Base-by-base conservation (phyloP, 495 filamentous ascomycete genomes). In the Aspergillus diversus region DNA sequence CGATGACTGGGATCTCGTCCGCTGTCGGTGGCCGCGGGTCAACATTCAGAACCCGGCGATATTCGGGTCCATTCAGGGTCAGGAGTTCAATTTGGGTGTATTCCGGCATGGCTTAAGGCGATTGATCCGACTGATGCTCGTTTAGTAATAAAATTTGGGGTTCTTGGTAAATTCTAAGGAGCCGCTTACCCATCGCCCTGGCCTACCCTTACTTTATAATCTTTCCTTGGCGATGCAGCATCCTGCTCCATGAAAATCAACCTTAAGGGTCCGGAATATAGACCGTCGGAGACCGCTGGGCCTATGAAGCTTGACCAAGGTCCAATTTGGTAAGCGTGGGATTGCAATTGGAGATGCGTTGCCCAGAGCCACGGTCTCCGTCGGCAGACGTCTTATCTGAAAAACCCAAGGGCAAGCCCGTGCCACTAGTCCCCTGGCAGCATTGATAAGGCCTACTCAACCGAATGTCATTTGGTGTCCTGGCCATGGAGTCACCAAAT, bases 1-100 rank as follows among this genome's bases (percentile, higher is more conserved):
- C 82, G 55, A 85, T 81, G 33, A 87, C 71, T 0, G 85, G 84
- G 55, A 88, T 84, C 68, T 87, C 85, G 34, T 85, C 81, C 12
- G 70, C 65, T 7, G 69, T 72, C 8, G 74, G 69, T 0, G 33
- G 57, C 1, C 74, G 66, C 2, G 74, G 72, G n/a, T 69, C 69
- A 1, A 71, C 70, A 15, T 72, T 73, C 27, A 71, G 75, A 5
- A 77, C 74, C 12, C 71, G 70, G 3, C 74, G 74, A 57, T 61
- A 76, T 34, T 66, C 71, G 1, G 71, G 65, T 1, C 74, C 74
- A 21, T 59, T 67, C 11, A 69, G 59, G 0, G 69, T 73, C 33
- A 69, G 63, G 6, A 76, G 66, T 27, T 76, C 74, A n/a, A 76
- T 49, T 31, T 76, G 66, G 4, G 74, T 75, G 50, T 74, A 76